These are phyloP conservation scores for Annona squamosa DNA, from an alignment of 164 flowering plant genomes.

Conservation along the genomic window DNA sequence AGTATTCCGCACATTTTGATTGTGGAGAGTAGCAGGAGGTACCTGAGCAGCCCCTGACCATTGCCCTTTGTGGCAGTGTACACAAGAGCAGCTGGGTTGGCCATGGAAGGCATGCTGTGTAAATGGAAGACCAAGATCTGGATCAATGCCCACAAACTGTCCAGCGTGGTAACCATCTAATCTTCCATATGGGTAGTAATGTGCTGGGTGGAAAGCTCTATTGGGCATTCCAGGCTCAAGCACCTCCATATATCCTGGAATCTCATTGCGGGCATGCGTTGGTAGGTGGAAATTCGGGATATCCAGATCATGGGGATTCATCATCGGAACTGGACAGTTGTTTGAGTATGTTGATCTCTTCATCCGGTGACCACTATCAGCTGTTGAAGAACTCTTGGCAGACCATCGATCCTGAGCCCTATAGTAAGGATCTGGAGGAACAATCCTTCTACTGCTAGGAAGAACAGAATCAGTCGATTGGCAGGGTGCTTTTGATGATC, in stretches of 20 bases:
- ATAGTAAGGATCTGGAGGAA: conserved; percentile 30
- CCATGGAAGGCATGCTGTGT: conserved; percentile 33
- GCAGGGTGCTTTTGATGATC: conserved; percentile 12
- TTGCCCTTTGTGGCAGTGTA: conserved; percentile 40
- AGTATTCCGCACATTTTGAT: conserved; percentile 26
- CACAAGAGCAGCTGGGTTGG: conserved; percentile 56
- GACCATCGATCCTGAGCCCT: conserved; percentile 24
- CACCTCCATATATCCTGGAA: conserved; percentile 37
- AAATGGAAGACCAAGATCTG: conserved; percentile 22
- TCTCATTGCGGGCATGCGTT: conserved; percentile 25
- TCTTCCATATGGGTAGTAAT: conserved; percentile 13
- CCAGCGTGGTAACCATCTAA: conserved; percentile 28
- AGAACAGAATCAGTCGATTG: conserved; percentile 39
- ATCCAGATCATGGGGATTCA: conserved; percentile 26
- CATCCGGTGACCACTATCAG: conserved; percentile 20
- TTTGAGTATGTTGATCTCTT: conserved; percentile 25
- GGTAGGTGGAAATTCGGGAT: conserved; percentile 35
- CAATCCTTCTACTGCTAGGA: conserved; percentile 32
- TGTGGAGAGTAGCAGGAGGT: conserved; percentile 22
- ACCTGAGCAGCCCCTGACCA: conserved; percentile 32
- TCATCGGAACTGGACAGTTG: conserved; percentile 26
- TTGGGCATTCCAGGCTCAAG: conserved; percentile 28
- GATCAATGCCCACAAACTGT: conserved; percentile 23
- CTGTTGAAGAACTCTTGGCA: conserved; percentile 23
- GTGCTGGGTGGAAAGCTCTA: conserved; percentile 25